Evolutionary conservation across 495 filamentous ascomycete genomes (phyloP).

Genomic region (Penicillium mononematosum): DNA sequence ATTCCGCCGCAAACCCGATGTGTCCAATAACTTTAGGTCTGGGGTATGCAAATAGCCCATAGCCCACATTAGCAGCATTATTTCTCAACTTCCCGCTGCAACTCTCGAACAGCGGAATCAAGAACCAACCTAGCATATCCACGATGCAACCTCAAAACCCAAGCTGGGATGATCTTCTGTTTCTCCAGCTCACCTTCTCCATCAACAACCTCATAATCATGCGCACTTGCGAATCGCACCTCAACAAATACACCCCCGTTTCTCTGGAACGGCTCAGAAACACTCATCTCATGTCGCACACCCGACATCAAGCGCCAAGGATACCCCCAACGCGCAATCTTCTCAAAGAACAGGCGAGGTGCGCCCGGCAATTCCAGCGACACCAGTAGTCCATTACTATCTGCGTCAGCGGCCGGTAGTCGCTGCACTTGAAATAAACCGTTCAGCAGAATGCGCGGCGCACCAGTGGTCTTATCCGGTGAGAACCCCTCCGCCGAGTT

Average conservation of each 20-base stretch:
- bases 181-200: constrained; percentile 16
- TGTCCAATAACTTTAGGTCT: no score
- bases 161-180: constrained; percentile 34
- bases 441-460: constrained; percentile 22
- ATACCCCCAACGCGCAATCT: constrained; percentile 33
- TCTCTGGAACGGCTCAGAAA: constrained; percentile 28
- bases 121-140: constrained; percentile 31
- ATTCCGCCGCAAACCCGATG: no score
- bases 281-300: constrained; percentile 36
- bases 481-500: constrained; percentile 16
- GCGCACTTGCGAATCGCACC: constrained; percentile 33
- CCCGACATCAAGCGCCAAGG: constrained; percentile 39
- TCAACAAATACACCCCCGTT: constrained; percentile 23
- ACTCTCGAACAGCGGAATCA: constrained; percentile 25
- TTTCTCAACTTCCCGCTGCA: constrained; percentile 5
- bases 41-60: no score
- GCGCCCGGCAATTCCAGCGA: constrained; percentile 26
- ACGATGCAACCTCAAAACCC: constrained; percentile 30
- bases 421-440: constrained; percentile 24
- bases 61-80: background rate
- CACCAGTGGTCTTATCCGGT: background rate
- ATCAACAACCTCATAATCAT: constrained; percentile 34
- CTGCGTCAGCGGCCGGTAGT: constrained; percentile 5
- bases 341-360: constrained; percentile 32
- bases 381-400: constrained; percentile 27